phyloP scores from a whole-genome alignment of 164 flowering plant genomes.

The Vitis rotundifolia region DNA sequence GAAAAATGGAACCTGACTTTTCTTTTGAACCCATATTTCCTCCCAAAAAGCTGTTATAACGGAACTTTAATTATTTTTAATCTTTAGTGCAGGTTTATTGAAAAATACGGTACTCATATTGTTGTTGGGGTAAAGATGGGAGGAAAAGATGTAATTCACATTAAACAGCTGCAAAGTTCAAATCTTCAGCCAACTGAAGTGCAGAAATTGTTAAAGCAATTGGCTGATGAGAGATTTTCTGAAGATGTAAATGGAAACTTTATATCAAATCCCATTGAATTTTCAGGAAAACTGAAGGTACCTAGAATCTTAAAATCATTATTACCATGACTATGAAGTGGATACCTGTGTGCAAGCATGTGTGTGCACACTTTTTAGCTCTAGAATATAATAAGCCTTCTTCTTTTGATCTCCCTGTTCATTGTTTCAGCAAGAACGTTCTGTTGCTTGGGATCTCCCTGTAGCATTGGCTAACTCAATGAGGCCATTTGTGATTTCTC shows the following conservation, averaged over 20 bases:
- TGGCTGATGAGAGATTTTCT: constrained; percentile 67
- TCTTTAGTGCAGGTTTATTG: constrained; percentile 62
- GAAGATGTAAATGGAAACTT: constrained; percentile 36
- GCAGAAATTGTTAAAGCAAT: constrained; percentile 62
- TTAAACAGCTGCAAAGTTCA: constrained; percentile 74
- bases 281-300: constrained; percentile 61
- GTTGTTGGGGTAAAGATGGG: constrained; percentile 89
- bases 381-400: neutral
- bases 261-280: constrained; percentile 21
- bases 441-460: constrained; percentile 41
- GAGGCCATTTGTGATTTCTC: constrained; percentile 41
- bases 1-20: neutral
- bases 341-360: no score
- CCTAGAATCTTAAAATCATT: neutral
- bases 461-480: constrained; percentile 39
- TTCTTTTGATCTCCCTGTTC: neutral
- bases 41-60: neutral
- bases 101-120: constrained; percentile 83
- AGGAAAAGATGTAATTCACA: constrained; percentile 83
- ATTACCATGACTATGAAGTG: neutral
- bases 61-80: neutral
- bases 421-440: constrained; percentile 44
- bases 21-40: neutral
- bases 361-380: neutral
- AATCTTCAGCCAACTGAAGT: constrained; percentile 59